Evolutionary conservation across 768 basidiomycete species (phyloP), one percentile per base, ranked within the genome.

Genomic region (Mycena epipterygia): DNA sequence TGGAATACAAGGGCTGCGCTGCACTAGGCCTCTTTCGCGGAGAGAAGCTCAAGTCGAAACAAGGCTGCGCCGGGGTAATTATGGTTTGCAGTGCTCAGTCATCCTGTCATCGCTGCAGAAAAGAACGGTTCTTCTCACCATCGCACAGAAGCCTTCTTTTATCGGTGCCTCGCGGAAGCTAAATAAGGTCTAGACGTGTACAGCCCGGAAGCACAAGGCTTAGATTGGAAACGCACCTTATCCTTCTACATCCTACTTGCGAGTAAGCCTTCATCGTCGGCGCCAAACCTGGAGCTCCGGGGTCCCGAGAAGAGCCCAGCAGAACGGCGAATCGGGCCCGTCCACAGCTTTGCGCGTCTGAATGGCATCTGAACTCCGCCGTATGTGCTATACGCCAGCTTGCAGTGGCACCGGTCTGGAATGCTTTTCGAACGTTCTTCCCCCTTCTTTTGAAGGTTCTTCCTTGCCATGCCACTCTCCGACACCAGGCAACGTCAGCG

Each of bases 31-130:
- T 37, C 33, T 48, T 57, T 19, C n/a, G 53, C 11, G n/a, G 3
- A 46, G 16, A 41, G 25, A 39, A 46, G 53, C 39, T 11, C 13
- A 32, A 33, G 16, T 23, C 1, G 48, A 52, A 52, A 52, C 56
- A 49, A 66, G 32, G 37, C 11, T 5, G 33, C 3, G 21, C 25
- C 35, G 33, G 30, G 16, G 16, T n/a, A 29, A 37, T 57, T 41
- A n/a, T 49, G 41, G 4, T 42, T 32, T 42, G 11, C 41, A 37
- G 21, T 41, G 56, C 42, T 21, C 52, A 55, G 53, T 37, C 53
- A 64, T 53, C 41, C 30, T 25, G 56, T 58, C 64, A 66, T 66
- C 56, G 65, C 57, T 58, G 11, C 65, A 64, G 33, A 56, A 55
- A 27, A 55, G 44, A 58, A 23, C 56, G 23, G 8, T 23, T 39